Evolutionary conservation across 495 filamentous ascomycete genomes (phyloP), one percentile per base, ranked within the genome.

Genomic region (Clohesyomyces aquaticus): DNA sequence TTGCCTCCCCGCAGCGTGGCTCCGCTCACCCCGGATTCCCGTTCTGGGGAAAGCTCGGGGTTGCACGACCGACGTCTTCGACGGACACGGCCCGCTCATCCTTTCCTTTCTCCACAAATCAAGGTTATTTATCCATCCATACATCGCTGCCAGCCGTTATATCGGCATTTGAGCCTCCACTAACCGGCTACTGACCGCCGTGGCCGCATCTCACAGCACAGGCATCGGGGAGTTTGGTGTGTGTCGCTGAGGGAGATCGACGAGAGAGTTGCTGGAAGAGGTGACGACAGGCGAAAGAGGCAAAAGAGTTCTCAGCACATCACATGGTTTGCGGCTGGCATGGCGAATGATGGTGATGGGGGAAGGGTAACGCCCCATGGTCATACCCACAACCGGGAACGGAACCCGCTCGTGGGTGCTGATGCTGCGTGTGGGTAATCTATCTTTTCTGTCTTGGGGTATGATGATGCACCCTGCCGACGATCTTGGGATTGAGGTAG

Each of bases 371-470:
- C n/a, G n/a, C n/a, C n/a, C n/a, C n/a, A n/a, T n/a, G n/a, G n/a
- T n/a, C n/a, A n/a, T n/a, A n/a, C n/a, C n/a, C n/a, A n/a, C 19
- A 27, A 8, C 38, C 35, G 54, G n/a, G 54, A 57, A 28, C n/a
- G 22, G 32, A 38, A 45, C 6, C 25, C 12, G 12, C 23, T 46
- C 38, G 19, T 57, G 54, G 38, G 12, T 43, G 22, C 3, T 28
- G 38, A n/a, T 43, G 22, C 3, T 28, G 16, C 16, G 23, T 57
- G 54, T 57, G 25, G 54, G 54, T 57, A 57, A 57, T 57, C 54
- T 35, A 41, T 3, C 49, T 55, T 41, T 55, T 28, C n/a, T n/a
- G n/a, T n/a, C n/a, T n/a, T n/a, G n/a, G n/a, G n/a, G n/a, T n/a
- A n/a, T n/a, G n/a, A 55, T 29, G 32, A 11, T 55, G 51, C n/a